These are phyloP conservation scores for Tricholoma furcatifolium DNA, from an alignment of 768 basidiomycete genomes.

Conservation along the genomic window DNA sequence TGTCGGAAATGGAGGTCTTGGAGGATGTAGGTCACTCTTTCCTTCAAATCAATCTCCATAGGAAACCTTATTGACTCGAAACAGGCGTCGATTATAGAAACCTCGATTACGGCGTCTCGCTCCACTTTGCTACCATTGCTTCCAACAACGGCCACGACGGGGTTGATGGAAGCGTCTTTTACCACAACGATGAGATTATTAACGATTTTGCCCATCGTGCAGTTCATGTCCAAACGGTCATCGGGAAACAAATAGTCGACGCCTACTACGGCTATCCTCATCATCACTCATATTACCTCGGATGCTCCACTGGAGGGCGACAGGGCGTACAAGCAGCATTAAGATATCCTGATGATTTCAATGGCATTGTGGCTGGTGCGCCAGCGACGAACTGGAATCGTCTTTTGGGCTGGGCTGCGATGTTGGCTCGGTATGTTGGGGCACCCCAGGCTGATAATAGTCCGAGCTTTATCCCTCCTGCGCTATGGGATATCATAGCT, in stretches of 20 bases:
- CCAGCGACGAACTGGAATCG: conserved; percentile 5
- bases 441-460: background rate
- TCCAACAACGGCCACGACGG: conserved; percentile 10
- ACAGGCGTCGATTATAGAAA: conserved; percentile 3
- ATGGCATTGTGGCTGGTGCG: conserved; percentile 12
- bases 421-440: background rate
- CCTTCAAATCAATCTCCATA: no score
- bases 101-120: conserved; percentile 6
- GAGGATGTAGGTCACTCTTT: no score
- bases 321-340: conserved; percentile 13
- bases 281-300: conserved; percentile 11
- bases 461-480: conserved; percentile 2
- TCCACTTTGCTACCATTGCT: conserved; percentile 7
- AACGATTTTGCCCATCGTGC: conserved; percentile 14
- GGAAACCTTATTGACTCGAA: background rate
- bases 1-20: conserved; percentile 6
- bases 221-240: conserved; percentile 7
- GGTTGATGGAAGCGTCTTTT: background rate
- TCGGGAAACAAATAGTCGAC: conserved; percentile 11
- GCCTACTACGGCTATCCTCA: conserved; percentile 8
- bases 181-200: conserved; percentile 8
- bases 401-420: background rate
- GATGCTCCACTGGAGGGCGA: conserved; percentile 14
- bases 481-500: conserved; percentile 5
- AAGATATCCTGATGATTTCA: conserved; percentile 13